A percentile compares a stretch with the other conserved stretches of the same genome.
Evolutionary conservation across 805 yeast species (phyloP).

Genomic region (Naumovozyma baii): DNA sequence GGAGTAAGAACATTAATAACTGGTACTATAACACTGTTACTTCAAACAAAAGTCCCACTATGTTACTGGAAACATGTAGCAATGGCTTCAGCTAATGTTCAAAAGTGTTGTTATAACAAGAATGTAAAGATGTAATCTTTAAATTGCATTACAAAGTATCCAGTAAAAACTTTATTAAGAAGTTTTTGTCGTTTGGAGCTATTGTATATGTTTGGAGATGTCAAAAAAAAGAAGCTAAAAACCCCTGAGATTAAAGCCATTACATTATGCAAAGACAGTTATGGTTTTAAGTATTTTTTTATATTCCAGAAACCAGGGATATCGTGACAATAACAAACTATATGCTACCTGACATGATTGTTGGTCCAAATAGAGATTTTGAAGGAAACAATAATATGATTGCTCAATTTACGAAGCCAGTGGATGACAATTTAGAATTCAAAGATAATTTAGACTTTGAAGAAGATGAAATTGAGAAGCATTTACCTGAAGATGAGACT

Average conservation of each 20-base stretch:
- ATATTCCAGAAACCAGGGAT: constrained; percentile 3
- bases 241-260: constrained; percentile 1
- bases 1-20: no score
- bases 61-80: no score
- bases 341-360: constrained; percentile 1
- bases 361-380: neutral
- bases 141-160: no score
- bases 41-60: no score
- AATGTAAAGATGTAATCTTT: no score
- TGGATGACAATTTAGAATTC: neutral
- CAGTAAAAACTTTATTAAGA: no score
- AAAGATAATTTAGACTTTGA: neutral
- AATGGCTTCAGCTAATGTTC: no score
- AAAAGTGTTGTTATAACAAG: no score
- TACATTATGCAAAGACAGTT: constrained; percentile 3
- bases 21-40: no score
- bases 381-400: neutral
- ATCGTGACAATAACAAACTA: constrained; percentile 1
- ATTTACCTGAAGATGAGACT: neutral
- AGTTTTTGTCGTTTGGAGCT: no score
- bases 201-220: no score
- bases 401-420: constrained; percentile 1
- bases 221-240: no score
- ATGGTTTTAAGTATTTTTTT: constrained; percentile 4
- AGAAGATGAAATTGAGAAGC: neutral